Base-by-base conservation (phyloP, 345 rosid genomes). In the Murraya koenigii region DNA sequence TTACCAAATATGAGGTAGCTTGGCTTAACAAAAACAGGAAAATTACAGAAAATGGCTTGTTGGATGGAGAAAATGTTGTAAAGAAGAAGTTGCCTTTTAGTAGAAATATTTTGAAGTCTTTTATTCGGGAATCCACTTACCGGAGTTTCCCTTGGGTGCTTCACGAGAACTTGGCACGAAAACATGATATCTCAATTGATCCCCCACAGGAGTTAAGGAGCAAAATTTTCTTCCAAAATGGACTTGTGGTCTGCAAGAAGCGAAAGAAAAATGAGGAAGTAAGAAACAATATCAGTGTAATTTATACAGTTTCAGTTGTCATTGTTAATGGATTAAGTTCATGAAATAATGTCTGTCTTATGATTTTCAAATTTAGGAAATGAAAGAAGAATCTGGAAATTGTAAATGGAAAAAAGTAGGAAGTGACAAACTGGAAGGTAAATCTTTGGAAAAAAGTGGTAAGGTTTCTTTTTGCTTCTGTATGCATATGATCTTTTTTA, bases 81-180 rank as follows among this genome's bases (percentile, higher is more conserved):
- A 81, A 87, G 91, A 96, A 91, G 84, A 96, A 90, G 80, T 71
- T 82, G 65, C 97, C 95, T 15, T 84, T 84, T 79, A 92, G 97
- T 87, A 87, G 97, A 88, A 85, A 85, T 35, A 70, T 88, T 87
- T 86, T 96, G 77, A 96, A 90, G 90, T 89, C 97, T 80, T 92
- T 96, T 83, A 90, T 94, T 81, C 91, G 99, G 83, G 93, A 94
- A 78, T 91, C 98, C 52, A 92, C 98, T 69, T 91, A 89, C 84
- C 91, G 88, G 70, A 90, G 88, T 81, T 81, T 84, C 74, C 99
- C 99, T 65, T 96, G 98, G 98, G 90, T 91, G 82, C 86, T 96
- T 83, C 93, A 91, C 73, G 91, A 86, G 58, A 87, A 86, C 69
- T 84, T 96, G 83, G 91, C 88, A 59, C 83, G 79, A 73, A 86